Base-by-base conservation (phyloP, 83 land plant species). In the Thuja plicata region DNA sequence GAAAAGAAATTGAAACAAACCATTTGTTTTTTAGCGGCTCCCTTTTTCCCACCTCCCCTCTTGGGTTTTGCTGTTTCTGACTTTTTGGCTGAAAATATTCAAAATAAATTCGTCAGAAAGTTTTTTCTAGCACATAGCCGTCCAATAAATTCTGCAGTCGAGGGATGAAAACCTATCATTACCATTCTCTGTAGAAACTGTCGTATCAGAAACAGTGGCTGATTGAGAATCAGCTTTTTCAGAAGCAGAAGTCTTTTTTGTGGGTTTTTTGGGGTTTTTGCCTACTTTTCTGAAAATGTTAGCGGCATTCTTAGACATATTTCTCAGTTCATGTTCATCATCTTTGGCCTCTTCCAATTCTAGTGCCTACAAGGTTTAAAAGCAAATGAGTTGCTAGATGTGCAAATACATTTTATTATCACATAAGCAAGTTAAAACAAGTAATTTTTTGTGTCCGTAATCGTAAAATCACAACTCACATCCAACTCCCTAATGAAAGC, bases 261-360 rank as follows among this genome's bases (percentile, higher is more conserved):
- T 90, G 10, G 80, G 90, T 84, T 95, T 95, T 41, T 86, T 90
- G 34, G 93, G 91, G 37, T 87, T 89, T 60, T 90, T 93, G 21
- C 91, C 90, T 40, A 92, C 95, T 88, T 89, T 81, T 77, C 90
- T 95, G 84, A 95, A 77, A 17, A 88, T 89, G 9, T 89, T 92
- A 17, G 89, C 77, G 19, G 87, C 91, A 38, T 45, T 89, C 13
- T 40, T 48, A 30, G 30, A 34, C 66, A 89, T 92, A 37, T 90
- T 87, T 73, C 90, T 91, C 52, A 90, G 86, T 84, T 84, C 95
- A 85, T 89, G 88, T 87, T 90, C 97, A 57, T 93, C 96, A 12
- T 91, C 96, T 11, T 91, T 92, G 43, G 92, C 94, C 48, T 97
- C 96, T 76, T 90, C 87, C 88, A 87, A 43, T n/a, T 95, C 99